Evolutionary conservation across 768 basidiomycete genomes (phyloP).

Genomic region (Amanita pseudoporphyria): DNA sequence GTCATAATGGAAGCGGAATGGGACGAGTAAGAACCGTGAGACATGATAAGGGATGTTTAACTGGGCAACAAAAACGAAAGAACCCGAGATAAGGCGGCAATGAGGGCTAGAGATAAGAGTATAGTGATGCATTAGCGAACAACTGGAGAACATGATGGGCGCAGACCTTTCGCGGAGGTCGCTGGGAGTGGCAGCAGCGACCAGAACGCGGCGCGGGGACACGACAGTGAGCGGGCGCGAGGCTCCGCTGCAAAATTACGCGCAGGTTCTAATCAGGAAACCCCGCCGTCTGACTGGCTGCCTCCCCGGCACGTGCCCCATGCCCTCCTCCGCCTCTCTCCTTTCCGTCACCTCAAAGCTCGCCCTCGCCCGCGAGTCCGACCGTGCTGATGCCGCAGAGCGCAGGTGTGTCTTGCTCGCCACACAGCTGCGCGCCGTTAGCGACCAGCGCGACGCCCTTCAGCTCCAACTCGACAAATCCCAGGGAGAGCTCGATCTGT

Average conservation of each 20-base stretch:
- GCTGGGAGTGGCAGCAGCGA: neutral
- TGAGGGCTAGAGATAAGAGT: slow-evolving; percentile 5
- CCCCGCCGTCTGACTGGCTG: slow-evolving; percentile 3
- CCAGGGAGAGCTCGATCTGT: slow-evolving; percentile 42
- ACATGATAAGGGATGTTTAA: slow-evolving; percentile 31
- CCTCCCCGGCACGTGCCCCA: neutral
- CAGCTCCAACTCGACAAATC: slow-evolving; percentile 23
- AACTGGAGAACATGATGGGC: neutral
- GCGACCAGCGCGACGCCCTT: slow-evolving; percentile 20
- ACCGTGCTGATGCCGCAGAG: slow-evolving; percentile 30
- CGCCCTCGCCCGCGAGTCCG: slow-evolving; percentile 23
- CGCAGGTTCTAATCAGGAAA: slow-evolving; percentile 2
- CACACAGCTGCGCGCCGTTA: slow-evolving; percentile 20
- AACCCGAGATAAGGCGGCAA: slow-evolving; percentile 8
- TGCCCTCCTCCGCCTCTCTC: neutral
- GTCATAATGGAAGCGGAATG: slow-evolving; percentile 73
- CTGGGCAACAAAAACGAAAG: neutral
- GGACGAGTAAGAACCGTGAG: slow-evolving; percentile 69
- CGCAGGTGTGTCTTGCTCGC: slow-evolving; percentile 22
- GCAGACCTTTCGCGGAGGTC: neutral
- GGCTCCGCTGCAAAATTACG: neutral
- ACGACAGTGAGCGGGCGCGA: neutral
- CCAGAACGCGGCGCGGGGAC: neutral
- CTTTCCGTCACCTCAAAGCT: slow-evolving; percentile 12
- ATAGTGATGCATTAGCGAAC: neutral